Evolutionary conservation across 2,329 filamentous ascomycete genomes (phyloP), one percentile per base, ranked within the genome.

Genomic region (Phialophora verrucosa): DNA sequence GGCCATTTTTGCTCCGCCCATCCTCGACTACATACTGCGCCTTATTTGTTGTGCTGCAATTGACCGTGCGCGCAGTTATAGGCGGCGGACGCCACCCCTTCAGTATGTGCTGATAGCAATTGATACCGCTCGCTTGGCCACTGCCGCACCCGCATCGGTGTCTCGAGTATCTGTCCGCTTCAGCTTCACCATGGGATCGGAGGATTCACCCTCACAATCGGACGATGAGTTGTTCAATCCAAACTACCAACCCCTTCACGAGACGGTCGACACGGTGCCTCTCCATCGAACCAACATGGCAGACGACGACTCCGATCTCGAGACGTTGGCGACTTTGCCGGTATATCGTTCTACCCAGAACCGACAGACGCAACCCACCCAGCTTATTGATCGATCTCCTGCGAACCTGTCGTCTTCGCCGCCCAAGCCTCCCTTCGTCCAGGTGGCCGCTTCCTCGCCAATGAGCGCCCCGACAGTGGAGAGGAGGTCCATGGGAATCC

Each of bases 401-500:
- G 75, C 61, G 14, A 59, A 59, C 25, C 58, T 72, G 35, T 65
- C 70, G 32, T 70, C 69, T 17, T 72, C 70, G 29, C 69, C 71
- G 47, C 76, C 78, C 55, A 75, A 75, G 56, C 72, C 73, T 1
- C 73, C 83, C 44, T 75, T 84, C 59, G 82, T 97, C 63, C 93
- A 97, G 77, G 93, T 97, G 2, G 89, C 90, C 32, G 91, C 92
- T n/a, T 97, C 93, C 2, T 97, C 94, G 0, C 93, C 93, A 1
- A 84, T 89, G 64, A 85, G 85, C 66, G 76, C 78, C 42, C 76
- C 75, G 62, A 74, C 31, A 17, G n/a, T 44, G n/a, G 65, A 62
- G 64, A 70, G 63, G 54, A 72, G 74, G 72, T 73, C 75, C 71
- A 75, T 76, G 73, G 81, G 81, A 53, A 76, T 82, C 35, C 74